Conservation (phyloP, 352 stramenopile species). For the Phytophthora hibernalis region DNA sequence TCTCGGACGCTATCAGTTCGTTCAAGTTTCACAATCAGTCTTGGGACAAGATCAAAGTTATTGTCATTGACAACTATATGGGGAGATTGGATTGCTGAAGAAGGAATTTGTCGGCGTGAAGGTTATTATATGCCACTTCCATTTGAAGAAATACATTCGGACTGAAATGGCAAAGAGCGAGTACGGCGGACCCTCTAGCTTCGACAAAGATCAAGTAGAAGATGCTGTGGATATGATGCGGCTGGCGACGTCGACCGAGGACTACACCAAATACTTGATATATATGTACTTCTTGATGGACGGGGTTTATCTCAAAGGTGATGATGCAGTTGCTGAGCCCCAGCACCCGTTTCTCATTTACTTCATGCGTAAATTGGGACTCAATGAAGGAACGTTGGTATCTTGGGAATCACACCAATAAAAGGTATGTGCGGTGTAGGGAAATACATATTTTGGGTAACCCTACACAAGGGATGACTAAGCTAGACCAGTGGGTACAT, state of each 20-base stretch:
- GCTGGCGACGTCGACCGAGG: not conserved
- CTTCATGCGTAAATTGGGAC: too few species aligned
- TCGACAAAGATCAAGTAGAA: not conserved
- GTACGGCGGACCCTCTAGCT: not conserved
- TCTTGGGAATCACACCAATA: too few species aligned
- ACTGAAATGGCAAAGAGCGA: not conserved
- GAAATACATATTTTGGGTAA: too few species aligned
- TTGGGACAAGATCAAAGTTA: not conserved
- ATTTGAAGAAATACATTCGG: not conserved
- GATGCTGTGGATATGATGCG: not conserved
- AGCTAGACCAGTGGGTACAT: too few species aligned
- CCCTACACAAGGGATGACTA: too few species aligned
- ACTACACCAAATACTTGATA: conserved; percentile 5
- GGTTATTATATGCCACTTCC: not conserved
- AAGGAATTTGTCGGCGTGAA: not conserved
- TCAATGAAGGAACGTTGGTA: too few species aligned
- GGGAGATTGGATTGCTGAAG: not conserved
- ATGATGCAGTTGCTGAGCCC: not conserved
- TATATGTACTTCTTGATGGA: conserved; percentile 2
- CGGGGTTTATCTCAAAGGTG: not conserved
- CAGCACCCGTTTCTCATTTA: not conserved
- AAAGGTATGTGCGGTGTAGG: too few species aligned
- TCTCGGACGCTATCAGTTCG: not conserved
- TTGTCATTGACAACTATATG: not conserved
- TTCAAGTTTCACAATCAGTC: not conserved